A percentile compares a stretch with the other conserved stretches of the same genome.
Conservation (phyloP, 208 protist genomes). For the Entamoeba invadens region DNA sequence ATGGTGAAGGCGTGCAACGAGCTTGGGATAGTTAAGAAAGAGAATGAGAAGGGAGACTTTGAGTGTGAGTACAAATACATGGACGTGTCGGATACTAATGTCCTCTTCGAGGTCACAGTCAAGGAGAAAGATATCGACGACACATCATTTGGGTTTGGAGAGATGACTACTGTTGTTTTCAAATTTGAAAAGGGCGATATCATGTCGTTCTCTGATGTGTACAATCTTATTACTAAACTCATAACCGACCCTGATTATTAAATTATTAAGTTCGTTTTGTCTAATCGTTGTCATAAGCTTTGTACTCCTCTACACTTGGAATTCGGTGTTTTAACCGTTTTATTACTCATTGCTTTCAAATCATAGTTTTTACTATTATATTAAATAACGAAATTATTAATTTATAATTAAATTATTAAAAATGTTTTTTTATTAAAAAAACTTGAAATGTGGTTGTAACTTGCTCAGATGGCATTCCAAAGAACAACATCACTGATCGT, state of each 20-base stretch:
- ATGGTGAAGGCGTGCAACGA: neutral
- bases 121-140: neutral
- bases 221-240: neutral
- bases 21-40: neutral
- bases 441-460: too few relatives aligned
- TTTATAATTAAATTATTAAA: too few relatives aligned
- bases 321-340: too few relatives aligned
- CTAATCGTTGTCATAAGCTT: too few relatives aligned
- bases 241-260: neutral
- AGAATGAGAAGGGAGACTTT: neutral
- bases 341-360: too few relatives aligned
- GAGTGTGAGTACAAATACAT: neutral
- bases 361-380: too few relatives aligned
- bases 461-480: too few relatives aligned
- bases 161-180: neutral
- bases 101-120: neutral
- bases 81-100: neutral
- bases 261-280: too few relatives aligned
- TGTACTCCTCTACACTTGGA: too few relatives aligned
- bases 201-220: neutral
- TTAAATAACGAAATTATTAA: too few relatives aligned
- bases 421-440: too few relatives aligned
- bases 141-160: neutral
- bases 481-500: too few relatives aligned
- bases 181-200: neutral